Evolutionary conservation across 176 grass and related monocot genomes (phyloP).

Genomic region (Musa acuminata): DNA sequence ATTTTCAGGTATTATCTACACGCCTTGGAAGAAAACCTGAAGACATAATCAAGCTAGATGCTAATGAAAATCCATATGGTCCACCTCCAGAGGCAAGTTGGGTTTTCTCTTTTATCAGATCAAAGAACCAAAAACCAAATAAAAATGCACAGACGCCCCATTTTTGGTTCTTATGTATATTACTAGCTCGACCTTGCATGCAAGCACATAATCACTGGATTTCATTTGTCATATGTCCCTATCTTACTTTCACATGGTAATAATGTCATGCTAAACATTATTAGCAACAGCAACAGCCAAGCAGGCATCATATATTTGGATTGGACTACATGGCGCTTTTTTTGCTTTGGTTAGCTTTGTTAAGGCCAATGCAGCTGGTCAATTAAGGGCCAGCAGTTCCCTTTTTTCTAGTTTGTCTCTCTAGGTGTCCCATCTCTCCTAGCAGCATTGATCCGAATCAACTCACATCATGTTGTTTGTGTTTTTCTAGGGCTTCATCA

Average conservation of each 20-base stretch:
- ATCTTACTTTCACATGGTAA: background rate
- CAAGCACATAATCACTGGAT: background rate
- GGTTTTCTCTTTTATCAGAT: background rate
- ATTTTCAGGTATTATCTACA: slow-evolving; percentile 63
- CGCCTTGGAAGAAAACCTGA: slow-evolving; percentile 80
- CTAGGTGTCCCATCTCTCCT: background rate
- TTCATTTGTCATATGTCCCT: background rate
- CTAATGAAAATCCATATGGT: slow-evolving; percentile 95
- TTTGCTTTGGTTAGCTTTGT: background rate
- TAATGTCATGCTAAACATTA: background rate
- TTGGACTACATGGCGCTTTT: too few relatives aligned
- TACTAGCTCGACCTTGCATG: background rate
- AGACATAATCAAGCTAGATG: slow-evolving; percentile 92
- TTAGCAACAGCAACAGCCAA: background rate
- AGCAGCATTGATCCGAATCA: background rate
- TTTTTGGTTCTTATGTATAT: background rate
- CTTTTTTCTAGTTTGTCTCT: background rate
- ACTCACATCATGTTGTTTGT: background rate
- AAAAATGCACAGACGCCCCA: background rate
- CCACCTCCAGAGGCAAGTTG: slow-evolving; percentile 69
- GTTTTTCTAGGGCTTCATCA: too few relatives aligned
- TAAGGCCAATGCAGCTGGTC: background rate
- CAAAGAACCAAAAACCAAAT: background rate
- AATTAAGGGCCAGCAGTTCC: background rate
- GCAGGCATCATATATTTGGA: background rate